Base-by-base conservation (phyloP, 176 grass and related monocot species). In the Secale cereale region DNA sequence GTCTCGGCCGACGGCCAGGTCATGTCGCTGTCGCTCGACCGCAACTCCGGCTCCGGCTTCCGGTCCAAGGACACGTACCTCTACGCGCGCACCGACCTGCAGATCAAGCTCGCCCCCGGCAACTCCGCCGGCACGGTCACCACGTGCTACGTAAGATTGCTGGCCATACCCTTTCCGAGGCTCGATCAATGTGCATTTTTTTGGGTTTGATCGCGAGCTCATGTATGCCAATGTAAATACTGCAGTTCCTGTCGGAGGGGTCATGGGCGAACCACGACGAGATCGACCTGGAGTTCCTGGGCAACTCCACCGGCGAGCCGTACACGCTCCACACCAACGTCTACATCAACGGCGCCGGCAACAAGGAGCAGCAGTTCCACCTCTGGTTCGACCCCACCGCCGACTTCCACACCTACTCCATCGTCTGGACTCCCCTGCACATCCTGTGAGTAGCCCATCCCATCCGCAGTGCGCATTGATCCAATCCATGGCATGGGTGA, bases 61-160 rank as follows among this genome's bases (percentile, higher is more conserved):
- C 87, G 91, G 7, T 97, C 91, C 74, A 97, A 48, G 85, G 64
- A 84, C 57, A 88, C 89, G 31, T 97, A 86, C 83, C 80, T 94
- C 26, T 94, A 88, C 64, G 94, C 85, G 25, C 88, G 92, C 86
- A 80, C 78, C 74, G 86, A 88, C 74, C 17, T 94, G 82, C 91
- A 94, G 68, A 89, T 97, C 65, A 97, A 97, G 77, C 83, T 97
- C 65, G 85, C 90, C 6, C 79, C 94, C 56, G 87, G 85, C 80
- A 89, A 97, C 85, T 97, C 94, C 65, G 91, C 94, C 48, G 94
- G 94, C 89, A 97, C 94, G 9, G 94, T 94, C 85, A 87, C 94
- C 79, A 93, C 94, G 11, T 92, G 40, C 84, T 97, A 94, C 65
- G 94, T 97, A 89, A 73, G 91, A 50, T 56, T 22, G 19, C 54